Evolutionary conservation across 345 rosid genomes (phyloP), one percentile per base, ranked within the genome.

Genomic region (Cardiospermum halicacabum): DNA sequence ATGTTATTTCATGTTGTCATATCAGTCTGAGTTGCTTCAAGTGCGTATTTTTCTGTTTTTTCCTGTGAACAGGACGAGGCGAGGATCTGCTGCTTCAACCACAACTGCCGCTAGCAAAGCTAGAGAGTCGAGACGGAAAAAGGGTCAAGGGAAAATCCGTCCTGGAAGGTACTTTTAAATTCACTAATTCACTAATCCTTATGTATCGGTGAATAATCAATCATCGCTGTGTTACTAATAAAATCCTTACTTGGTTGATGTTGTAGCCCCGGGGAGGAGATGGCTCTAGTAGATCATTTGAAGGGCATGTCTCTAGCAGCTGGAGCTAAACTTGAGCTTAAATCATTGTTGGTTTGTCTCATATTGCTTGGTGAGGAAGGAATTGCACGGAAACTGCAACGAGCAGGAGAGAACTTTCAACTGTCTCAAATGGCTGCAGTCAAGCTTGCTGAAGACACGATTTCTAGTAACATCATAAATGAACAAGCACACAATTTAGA

Each of bases 121-220:
- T 63, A 91, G 97, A 76, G 89, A 76, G 11, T 19, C 72, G 31
- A 83, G 85, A 72, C 96, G 91, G 56, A 89, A 83, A 72, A 80
- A 79, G 73, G 91, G 80, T 30, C 77, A 80, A 54, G 99, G 96
- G 59, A 91, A 91, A 72, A 94, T 94, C 65, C 99, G 96, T 0
- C 87, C 99, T 18, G 96, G 95, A 70, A 91, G 99, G 99, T 94
- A 75, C 58, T n/a, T n/a, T n/a, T n/a, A n/a, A n/a, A n/a, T n/a
- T n/a, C n/a, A n/a, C n/a, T n/a, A n/a, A n/a, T n/a, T n/a, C n/a
- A n/a, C n/a, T n/a, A n/a, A n/a, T n/a, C n/a, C n/a, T n/a, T n/a
- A n/a, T n/a, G n/a, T n/a, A n/a, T n/a, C n/a, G n/a, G n/a, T n/a
- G n/a, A n/a, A n/a, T n/a, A n/a, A n/a, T n/a, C n/a, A n/a, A n/a